phyloP scores from a whole-genome alignment of 78 protist genomes.

The Speleostelium caveatum region DNA sequence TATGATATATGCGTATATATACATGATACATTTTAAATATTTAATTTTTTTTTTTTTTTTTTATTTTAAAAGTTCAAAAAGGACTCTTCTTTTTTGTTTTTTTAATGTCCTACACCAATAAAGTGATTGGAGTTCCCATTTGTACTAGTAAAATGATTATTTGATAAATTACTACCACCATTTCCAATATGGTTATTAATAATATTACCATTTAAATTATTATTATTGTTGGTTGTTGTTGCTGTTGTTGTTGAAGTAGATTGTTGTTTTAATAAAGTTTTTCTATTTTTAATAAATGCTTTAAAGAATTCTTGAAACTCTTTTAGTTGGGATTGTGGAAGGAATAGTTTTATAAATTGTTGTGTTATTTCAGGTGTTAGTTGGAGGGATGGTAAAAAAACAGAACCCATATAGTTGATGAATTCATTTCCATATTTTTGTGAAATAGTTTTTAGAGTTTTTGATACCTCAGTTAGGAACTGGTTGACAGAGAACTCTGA shows the following conservation, averaged over 20 bases:
- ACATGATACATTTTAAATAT: no score
- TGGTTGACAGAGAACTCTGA: conserved; percentile 8
- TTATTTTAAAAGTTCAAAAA: no score
- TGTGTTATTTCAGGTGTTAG: not conserved
- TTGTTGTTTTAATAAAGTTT: not conserved
- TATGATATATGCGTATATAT: no score
- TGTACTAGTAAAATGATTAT: not conserved
- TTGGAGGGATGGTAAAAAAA: conserved; percentile 1
- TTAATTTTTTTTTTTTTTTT: no score
- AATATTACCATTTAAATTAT: conserved; percentile 12
- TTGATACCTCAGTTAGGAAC: conserved; percentile 24
- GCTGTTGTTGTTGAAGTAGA: not conserved
- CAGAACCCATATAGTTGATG: conserved; percentile 6
- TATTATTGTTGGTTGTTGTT: conserved; percentile 8
- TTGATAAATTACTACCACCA: not conserved
- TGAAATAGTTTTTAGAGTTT: conserved; percentile 9
- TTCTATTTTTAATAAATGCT: conserved; percentile 29
- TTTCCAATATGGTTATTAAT: not conserved
- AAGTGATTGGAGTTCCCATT: not conserved
- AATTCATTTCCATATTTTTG: conserved; percentile 40
- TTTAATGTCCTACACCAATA: not conserved
- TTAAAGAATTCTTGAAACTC: conserved; percentile 71
- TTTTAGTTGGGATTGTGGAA: conserved; percentile 30
- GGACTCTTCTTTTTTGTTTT: no score
- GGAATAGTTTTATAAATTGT: conserved; percentile 32